Base-by-base conservation (phyloP, 257 asterid genomes). In the Salvia miltiorrhiza region DNA sequence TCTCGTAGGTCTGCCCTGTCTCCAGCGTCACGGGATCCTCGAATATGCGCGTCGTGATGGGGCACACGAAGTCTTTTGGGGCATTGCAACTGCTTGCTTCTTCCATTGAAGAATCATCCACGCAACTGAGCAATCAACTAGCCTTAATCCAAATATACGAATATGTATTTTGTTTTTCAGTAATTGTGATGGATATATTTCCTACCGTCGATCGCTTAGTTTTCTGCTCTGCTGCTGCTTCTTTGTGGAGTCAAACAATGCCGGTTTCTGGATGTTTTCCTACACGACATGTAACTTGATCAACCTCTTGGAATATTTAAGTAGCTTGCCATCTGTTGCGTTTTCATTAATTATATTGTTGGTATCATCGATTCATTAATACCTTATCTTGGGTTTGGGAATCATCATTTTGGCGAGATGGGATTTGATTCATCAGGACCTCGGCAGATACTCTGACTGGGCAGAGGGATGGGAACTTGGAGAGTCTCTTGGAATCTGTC, bases 11-110 rank as follows among this genome's bases (percentile, higher is more conserved):
- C 71, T 91, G 97, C 0, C 95, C 97, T 0, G 95, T 88, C 72
- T 91, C 97, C 3, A 88, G 93, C 20, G 95, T 91, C 24, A 91
- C 97, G 0, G 97, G 97, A 65, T 91, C 97, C 8, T 81, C 73
- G 70, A 91, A 87, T 39, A 91, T 32, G 56, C 89, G 88, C 20
- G 88, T 82, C 0, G 97, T 91, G 65, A 91, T 88, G 47, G 95
- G 97, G 76, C 97, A 91, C 30, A 91, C 90, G 24, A 91, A 91
- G 76, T 91, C 96, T 74, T 88, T 91, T 0, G 96, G 93, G 5
- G 89, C 74, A 78, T 90, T 71, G 78, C 37, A 66, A 73, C 37
- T 72, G 17, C n/a, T 0, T 78, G 40, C 69, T 57, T 9, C 84
- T 54, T 78, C 94, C 96, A 88, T 86, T 16, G 69, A 72, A 78